Evolutionary conservation across 2,329 filamentous ascomycete genomes (phyloP).

Genomic region (Cladophialophora immunda): DNA sequence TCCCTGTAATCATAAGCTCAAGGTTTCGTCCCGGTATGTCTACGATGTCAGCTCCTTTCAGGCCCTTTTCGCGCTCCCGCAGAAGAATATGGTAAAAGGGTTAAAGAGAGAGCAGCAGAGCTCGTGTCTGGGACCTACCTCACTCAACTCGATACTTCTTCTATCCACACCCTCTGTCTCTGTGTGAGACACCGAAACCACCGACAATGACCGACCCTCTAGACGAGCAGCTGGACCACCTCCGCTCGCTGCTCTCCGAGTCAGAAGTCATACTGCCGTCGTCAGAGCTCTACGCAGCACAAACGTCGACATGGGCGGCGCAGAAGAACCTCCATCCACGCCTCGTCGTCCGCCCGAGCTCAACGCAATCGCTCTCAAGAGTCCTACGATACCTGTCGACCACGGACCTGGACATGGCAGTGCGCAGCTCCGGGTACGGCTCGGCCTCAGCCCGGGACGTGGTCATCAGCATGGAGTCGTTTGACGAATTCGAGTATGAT

Average conservation of each 20-base stretch:
- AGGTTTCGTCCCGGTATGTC: no score
- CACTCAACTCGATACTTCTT: not conserved
- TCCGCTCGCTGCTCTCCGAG: conserved; percentile 12
- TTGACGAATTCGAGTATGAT: conserved; percentile 50
- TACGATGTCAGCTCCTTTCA: not conserved
- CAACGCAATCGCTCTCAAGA: conserved; percentile 43
- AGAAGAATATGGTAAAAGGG: not conserved
- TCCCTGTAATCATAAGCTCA: not conserved
- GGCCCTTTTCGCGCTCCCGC: not conserved
- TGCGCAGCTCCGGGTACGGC: conserved; percentile 49
- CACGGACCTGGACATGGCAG: conserved; percentile 47
- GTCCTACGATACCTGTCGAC: conserved; percentile 46
- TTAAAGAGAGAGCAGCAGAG: not conserved
- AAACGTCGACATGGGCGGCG: conserved; percentile 45
- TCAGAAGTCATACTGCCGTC: conserved; percentile 12
- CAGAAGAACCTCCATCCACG: conserved; percentile 46
- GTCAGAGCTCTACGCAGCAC: conserved; percentile 33
- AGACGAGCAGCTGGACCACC: conserved; percentile 8
- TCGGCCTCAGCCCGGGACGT: conserved; percentile 50
- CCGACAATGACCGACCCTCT: not conserved
- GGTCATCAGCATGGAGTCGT: conserved; percentile 49
- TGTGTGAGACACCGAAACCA: not conserved
- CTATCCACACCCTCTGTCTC: not conserved
- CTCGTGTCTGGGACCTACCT: not conserved
- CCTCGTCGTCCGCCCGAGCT: conserved; percentile 47